Evolutionary conservation across 1,139 yeast genomes (phyloP), one percentile per base, ranked within the genome.

Genomic region (Pneumocystis oryctolagi): DNA sequence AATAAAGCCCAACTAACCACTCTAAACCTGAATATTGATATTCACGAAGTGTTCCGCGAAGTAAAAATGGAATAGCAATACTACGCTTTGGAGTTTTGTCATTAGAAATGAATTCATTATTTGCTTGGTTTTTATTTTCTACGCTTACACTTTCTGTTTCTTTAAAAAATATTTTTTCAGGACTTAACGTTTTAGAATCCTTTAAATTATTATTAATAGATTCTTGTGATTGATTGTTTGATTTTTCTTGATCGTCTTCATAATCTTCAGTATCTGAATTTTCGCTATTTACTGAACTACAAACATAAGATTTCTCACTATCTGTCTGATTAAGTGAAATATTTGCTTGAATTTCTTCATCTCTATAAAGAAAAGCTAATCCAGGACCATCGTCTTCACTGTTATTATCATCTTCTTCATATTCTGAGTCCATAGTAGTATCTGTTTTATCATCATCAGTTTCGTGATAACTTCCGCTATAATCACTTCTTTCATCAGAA

Each of bases 21-120:
- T 94, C 95, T 60, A 94, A 79, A 64, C 99, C 99, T 72, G 89
- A 96, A 66, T 89, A 92, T 73, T 94, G 98, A 70, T 94, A 94
- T 6, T 84, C 90, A 72, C 99, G 84, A 61, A 94, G 77, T 0
- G 83, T 82, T 31, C 98, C 99, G 65, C 92, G 80, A 39, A 88
- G 74, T 35, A 85, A 73, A n/a, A 74, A 73, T 1, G 80, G 80
- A 2, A 73, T 69, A 5, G 70, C 70, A 4, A 74, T 72, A 30
- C 64, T 66, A 59, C 68, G 69, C 31, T 58, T 66, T 28, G 47
- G 62, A 28, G 61, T 64, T 5, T 64, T 47, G 25, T 47, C 20
- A 25, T 25, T 14, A 47, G 55, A 47, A 47, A 25, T 20, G 20
- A 30, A 8, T 37, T 18, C 61, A 28, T 12, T n/a, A 56, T 40